Conservation (phyloP, 441 rosid species). For the Sinapis alba region DNA sequence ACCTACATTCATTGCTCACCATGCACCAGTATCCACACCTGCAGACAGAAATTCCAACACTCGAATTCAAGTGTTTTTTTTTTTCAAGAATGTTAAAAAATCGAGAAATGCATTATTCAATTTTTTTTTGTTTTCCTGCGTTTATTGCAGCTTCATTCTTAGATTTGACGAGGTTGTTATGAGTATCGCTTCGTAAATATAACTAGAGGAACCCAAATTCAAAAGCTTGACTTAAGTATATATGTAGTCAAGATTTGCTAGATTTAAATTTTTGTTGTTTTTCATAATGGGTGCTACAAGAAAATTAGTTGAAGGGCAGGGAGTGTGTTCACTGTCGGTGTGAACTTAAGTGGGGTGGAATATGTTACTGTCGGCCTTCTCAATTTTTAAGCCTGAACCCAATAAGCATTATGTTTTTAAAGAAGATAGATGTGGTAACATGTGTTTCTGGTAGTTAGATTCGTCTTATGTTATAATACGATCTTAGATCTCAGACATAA, state of each 20-base stretch:
- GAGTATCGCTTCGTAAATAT: not conserved
- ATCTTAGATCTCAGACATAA: conserved; percentile 7
- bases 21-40: conserved; percentile 15
- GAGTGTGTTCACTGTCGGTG: not conserved
- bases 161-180: not conserved
- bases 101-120: not conserved
- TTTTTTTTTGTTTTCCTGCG: not conserved
- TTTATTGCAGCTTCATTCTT: not conserved
- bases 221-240: not conserved
- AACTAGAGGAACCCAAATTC: not conserved
- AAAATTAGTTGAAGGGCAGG: not conserved
- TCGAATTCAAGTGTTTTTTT: not conserved
- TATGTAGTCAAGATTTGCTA: not conserved
- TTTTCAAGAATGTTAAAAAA: not conserved
- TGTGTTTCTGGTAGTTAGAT: not conserved
- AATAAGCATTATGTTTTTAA: not conserved
- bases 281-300: not conserved
- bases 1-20: conserved; percentile 84
- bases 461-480: conserved; percentile 3
- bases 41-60: conserved; percentile 13
- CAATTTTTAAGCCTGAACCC: not conserved
- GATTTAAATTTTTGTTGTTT: not conserved
- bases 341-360: not conserved
- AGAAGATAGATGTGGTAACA: not conserved
- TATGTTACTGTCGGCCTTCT: not conserved